Evolutionary conservation across 1,284 basidiomycete genomes (phyloP).

Genomic region (Boletus smithii): DNA sequence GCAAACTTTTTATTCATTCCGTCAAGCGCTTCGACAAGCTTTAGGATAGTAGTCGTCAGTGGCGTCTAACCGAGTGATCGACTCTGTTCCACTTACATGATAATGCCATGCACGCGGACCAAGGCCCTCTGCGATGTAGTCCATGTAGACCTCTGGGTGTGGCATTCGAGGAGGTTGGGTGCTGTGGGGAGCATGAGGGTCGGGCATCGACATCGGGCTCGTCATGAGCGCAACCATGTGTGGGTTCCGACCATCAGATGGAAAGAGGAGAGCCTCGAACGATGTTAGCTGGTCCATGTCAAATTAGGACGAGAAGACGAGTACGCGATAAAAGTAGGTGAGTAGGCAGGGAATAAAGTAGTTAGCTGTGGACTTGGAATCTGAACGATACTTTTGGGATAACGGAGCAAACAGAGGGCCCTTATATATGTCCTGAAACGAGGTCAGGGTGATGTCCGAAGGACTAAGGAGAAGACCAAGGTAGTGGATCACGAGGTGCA

Average conservation of each 20-base stretch:
- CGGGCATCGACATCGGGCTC: constrained; percentile 52
- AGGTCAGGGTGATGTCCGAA: constrained; percentile 33
- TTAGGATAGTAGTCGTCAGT: constrained; percentile 17
- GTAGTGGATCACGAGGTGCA: constrained; percentile 31
- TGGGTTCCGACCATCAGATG: constrained; percentile 65
- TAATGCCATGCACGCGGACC: constrained; percentile 68
- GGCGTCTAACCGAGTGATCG: constrained; percentile 10
- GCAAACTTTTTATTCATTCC: constrained; percentile 74
- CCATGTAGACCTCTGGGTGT: constrained; percentile 80
- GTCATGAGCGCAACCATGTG: constrained; percentile 66
- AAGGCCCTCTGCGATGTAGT: constrained; percentile 71
- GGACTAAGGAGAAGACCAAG: constrained; percentile 18
- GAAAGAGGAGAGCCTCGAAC: constrained; percentile 63
- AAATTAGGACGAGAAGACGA: constrained; percentile 10
- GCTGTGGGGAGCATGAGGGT: constrained; percentile 44
- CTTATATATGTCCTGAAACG: constrained; percentile 36
- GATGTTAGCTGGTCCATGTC: constrained; percentile 58
- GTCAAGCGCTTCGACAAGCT: constrained; percentile 72
- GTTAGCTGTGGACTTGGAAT: constrained; percentile 7
- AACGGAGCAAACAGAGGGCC: constrained; percentile 10
- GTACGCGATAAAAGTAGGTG: constrained; percentile 10
- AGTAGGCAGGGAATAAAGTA: constrained; percentile 24
- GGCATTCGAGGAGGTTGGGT: constrained; percentile 54
- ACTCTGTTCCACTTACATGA: constrained; percentile 45
- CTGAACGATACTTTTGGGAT: constrained; percentile 12